Conservation (phyloP, 768 basidiomycete species). For the Russula emetica region DNA sequence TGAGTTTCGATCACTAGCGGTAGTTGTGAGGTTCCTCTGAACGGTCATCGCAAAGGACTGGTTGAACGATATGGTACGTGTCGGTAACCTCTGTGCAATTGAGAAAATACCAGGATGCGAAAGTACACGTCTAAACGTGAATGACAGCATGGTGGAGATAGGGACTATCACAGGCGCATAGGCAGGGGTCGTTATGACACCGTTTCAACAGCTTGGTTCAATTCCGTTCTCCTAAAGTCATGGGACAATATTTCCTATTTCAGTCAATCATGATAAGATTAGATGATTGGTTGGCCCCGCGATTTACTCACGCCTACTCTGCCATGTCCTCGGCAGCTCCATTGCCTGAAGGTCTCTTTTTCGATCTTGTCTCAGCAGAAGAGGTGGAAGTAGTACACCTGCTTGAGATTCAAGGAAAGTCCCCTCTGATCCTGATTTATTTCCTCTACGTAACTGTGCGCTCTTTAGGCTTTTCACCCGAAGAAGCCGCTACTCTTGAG, state of each 20-base stretch:
- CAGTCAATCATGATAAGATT: not conserved
- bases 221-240: not conserved
- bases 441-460: not conserved
- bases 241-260: conserved; percentile 16
- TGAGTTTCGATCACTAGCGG: not conserved
- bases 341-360: conserved; percentile 32
- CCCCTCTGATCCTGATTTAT: not conserved
- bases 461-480: conserved; percentile 49
- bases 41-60: not conserved
- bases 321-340: not conserved
- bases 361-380: conserved; percentile 40
- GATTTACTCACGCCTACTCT: not conserved
- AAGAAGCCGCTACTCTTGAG: conserved; percentile 58
- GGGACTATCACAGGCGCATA: not conserved
- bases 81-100: not conserved
- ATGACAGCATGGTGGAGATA: conserved; percentile 9
- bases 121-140: conserved; percentile 8
- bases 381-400: conserved; percentile 43
- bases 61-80: not conserved
- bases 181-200: not conserved
- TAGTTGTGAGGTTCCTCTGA: conserved; percentile 6
- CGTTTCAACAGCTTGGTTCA: not conserved
- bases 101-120: conserved; percentile 7
- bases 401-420: conserved; percentile 48
- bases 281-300: not conserved